These are phyloP conservation scores for Stentor roeselii DNA, from an alignment of 73 alveolate species.

Conservation along the genomic window DNA sequence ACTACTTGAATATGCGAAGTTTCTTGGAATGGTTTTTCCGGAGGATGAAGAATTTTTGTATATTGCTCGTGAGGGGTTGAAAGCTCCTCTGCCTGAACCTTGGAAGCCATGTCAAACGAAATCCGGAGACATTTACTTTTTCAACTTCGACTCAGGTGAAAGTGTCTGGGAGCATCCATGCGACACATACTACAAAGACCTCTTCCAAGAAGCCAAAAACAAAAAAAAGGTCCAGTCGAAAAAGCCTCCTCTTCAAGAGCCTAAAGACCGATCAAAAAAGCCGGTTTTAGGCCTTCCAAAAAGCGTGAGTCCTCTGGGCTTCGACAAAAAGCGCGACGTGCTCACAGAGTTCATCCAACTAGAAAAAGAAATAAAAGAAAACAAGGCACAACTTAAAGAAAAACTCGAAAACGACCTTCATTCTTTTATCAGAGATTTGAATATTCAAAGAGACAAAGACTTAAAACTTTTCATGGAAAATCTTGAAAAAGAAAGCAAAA, in stretches of 20 bases:
- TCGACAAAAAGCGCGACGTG: background rate
- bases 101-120: constrained; percentile 63
- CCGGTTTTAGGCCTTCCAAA: background rate
- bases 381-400: background rate
- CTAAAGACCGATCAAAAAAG: background rate
- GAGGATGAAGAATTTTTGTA: constrained; percentile 46
- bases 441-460: background rate
- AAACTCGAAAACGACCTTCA: constrained; percentile 18
- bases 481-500: constrained; percentile 13
- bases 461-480: background rate
- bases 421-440: background rate
- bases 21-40: constrained; percentile 42
- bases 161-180: constrained; percentile 51
- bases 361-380: constrained; percentile 21
- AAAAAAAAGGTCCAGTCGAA: background rate
- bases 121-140: constrained; percentile 52
- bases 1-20: constrained; percentile 30
- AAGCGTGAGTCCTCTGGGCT: background rate
- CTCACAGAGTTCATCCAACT: background rate
- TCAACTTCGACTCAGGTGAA: constrained; percentile 37
- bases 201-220: constrained; percentile 31
- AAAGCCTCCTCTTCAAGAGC: background rate
- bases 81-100: constrained; percentile 58
- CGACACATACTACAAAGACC: constrained; percentile 38
- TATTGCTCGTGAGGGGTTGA: constrained; percentile 58